Percentiles rank a stretch among this genome's conserved stretches.
Conservation (phyloP, 768 basidiomycete species). For the Lactarius sanguifluus region DNA sequence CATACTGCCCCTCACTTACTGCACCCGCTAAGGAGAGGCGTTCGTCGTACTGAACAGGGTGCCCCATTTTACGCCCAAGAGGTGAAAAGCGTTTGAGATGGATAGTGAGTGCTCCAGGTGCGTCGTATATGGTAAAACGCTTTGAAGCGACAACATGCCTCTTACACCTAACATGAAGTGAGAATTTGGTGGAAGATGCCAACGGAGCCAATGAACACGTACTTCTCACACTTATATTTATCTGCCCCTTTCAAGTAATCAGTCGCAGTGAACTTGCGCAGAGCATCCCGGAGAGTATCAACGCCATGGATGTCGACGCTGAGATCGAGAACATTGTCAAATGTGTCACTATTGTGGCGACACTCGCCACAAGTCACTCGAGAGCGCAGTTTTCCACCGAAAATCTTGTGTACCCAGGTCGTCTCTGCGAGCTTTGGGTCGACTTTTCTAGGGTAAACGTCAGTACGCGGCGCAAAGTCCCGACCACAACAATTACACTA, state of each 20-base stretch:
- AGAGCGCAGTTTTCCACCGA: conserved; percentile 89
- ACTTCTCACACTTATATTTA: conserved; percentile 99
- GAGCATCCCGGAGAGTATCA: conserved; percentile 62
- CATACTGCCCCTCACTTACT: conserved; percentile 81
- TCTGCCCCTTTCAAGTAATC: conserved; percentile 87
- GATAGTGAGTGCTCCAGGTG: conserved; percentile 84
- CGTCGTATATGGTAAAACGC: conserved; percentile 82
- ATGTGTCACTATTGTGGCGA: conserved; percentile 88
- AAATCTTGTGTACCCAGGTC: conserved; percentile 92
- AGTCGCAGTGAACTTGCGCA: conserved; percentile 75
- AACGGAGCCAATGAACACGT: conserved; percentile 36
- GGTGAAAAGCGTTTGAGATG: conserved; percentile 96
- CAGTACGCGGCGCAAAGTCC: conserved; percentile 5
- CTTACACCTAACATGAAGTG: conserved; percentile 67
- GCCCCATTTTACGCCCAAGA: conserved; percentile 81
- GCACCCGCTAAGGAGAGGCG: conserved; percentile 65
- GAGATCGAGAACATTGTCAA: conserved; percentile 91
- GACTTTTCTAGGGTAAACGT: conserved; percentile 51
- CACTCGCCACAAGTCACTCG: conserved; percentile 86
- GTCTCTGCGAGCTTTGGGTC: conserved; percentile 74
- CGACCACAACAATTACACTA: conserved; percentile 34
- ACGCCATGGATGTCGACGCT: conserved; percentile 82
- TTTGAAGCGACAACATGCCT: conserved; percentile 89
- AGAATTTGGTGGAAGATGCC: conserved; percentile 3
- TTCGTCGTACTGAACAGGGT: conserved; percentile 77